phyloP scores from a whole-genome alignment of 345 rosid species.

The Syzygium oleosum region DNA sequence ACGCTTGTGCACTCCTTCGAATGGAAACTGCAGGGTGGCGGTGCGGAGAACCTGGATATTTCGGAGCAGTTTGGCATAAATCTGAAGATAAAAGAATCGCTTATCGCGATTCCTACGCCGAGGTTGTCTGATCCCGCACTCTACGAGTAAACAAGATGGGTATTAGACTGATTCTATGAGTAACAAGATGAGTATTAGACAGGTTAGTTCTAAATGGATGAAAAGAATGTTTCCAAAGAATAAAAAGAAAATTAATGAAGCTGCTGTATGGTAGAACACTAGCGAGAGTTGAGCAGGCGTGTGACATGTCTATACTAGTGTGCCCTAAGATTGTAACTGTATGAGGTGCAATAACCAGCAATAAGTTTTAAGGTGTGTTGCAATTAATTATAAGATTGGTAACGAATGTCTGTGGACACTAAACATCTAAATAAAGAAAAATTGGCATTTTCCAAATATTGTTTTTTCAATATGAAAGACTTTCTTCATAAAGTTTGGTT shows the following conservation, averaged over 20 bases:
- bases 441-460: too few relatives aligned
- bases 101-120: constrained; percentile 33
- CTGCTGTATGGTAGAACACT: background rate
- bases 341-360: background rate
- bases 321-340: background rate
- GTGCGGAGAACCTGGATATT: constrained; percentile 13
- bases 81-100: constrained; percentile 44
- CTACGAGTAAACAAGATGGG: constrained; percentile 6
- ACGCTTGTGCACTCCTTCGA: constrained; percentile 54
- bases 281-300: too few relatives aligned
- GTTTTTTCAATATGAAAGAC: background rate
- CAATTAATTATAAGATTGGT: background rate
- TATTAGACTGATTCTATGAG: background rate
- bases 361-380: background rate
- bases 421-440: too few relatives aligned
- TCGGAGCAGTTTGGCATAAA: constrained; percentile 54
- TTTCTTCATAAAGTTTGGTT: background rate
- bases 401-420: background rate
- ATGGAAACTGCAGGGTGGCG: constrained; percentile 31
- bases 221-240: background rate
- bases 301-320: background rate
- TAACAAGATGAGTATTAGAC: too few relatives aligned
- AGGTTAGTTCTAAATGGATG: background rate
- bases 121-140: constrained; percentile 35
- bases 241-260: background rate